Conservation (phyloP, 495 filamentous ascomycete species). For the Penicillium soppii region DNA sequence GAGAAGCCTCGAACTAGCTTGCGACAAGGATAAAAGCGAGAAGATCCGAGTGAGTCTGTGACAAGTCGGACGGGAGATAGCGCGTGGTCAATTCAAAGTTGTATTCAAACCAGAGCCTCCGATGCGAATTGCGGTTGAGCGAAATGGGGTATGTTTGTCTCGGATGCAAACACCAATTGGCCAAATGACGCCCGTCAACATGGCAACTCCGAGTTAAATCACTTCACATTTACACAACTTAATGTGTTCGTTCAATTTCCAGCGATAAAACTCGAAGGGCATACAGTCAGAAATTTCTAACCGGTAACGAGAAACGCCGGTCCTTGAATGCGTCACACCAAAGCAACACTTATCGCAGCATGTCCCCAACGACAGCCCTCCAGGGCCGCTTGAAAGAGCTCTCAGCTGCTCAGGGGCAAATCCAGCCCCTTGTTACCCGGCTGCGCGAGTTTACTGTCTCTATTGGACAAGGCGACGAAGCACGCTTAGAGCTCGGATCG, state of each 20-base stretch:
- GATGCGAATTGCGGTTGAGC: conserved; percentile 13
- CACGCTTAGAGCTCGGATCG: conserved; percentile 70
- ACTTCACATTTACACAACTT: neutral
- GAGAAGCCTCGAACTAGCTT: neutral
- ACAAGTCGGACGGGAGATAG: neutral
- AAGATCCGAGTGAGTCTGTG: neutral
- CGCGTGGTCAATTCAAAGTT: conserved; percentile 6
- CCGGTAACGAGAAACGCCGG: no score
- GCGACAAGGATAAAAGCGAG: neutral
- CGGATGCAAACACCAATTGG: conserved; percentile 36
- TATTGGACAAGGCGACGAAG: conserved; percentile 59
- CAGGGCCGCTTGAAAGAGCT: conserved; percentile 66
- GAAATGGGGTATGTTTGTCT: conserved; percentile 31
- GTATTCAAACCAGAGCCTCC: neutral
- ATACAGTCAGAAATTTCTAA: no score
- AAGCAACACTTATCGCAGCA: conserved; percentile 24
- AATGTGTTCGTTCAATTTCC: neutral
- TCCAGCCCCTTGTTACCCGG: conserved; percentile 71
- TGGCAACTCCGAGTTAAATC: conserved; percentile 12
- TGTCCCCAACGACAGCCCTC: conserved; percentile 58
- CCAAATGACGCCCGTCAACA: conserved; percentile 17
- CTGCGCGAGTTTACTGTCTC: conserved; percentile 67
- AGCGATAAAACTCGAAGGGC: no score
- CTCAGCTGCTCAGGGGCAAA: conserved; percentile 64
- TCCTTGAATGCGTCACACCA: neutral